Evolutionary conservation across 768 basidiomycete species (phyloP).

Genomic region (Leccinum truebloodii): DNA sequence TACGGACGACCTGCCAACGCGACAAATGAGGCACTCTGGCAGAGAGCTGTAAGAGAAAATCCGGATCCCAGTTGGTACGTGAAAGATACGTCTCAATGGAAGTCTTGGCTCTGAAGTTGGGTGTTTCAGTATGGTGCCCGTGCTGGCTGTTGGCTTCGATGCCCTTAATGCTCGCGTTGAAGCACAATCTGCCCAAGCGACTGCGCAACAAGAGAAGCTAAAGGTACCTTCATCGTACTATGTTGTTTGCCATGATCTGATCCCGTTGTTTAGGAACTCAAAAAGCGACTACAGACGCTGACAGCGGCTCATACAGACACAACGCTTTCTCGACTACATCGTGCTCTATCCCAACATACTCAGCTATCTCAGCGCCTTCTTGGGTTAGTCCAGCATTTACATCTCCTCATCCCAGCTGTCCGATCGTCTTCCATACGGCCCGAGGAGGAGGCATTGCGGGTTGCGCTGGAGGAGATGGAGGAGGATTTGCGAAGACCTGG

Average conservation of each 20-base stretch:
- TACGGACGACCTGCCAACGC: conserved; percentile 76
- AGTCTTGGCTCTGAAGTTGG: conserved; percentile 2
- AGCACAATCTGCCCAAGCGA: conserved; percentile 67
- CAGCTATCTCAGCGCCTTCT: conserved; percentile 73
- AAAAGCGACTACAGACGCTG: conserved; percentile 60
- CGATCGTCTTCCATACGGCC: conserved; percentile 73
- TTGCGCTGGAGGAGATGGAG: conserved; percentile 70
- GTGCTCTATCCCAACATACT: conserved; percentile 61
- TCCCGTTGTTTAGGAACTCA: conserved; percentile 53
- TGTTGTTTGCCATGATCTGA: conserved; percentile 5
- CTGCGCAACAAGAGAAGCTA: conserved; percentile 65
- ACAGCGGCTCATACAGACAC: conserved; percentile 62
- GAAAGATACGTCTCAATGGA: neutral
- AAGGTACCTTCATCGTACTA: conserved; percentile 39
- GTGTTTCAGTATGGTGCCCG: conserved; percentile 66
- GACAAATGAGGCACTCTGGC: conserved; percentile 72
- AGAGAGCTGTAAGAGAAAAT: conserved; percentile 77
- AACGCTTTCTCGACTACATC: conserved; percentile 66
- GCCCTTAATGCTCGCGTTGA: conserved; percentile 78
- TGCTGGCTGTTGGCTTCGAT: conserved; percentile 79
- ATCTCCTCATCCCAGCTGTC: conserved; percentile 75
- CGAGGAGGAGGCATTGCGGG: conserved; percentile 78
- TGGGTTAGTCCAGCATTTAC: conserved; percentile 70
- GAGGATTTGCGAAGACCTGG: conserved; percentile 62
- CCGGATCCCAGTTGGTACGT: conserved; percentile 75